Base-by-base conservation (phyloP, 805 yeast genomes). In the Yarrowia divulgata region DNA sequence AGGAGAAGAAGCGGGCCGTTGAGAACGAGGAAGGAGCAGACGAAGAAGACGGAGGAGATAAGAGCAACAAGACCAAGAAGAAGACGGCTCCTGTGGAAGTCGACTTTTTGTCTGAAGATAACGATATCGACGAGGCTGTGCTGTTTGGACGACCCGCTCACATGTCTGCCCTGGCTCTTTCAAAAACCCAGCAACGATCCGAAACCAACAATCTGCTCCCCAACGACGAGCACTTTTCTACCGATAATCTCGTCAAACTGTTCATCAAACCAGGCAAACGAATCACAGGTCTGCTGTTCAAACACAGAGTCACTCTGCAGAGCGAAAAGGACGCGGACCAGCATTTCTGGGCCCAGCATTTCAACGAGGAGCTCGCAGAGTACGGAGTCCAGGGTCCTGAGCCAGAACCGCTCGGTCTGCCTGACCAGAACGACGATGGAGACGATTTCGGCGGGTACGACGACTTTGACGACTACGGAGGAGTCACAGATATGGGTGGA, bases 211-310 rank as follows among this genome's bases (percentile, higher is more conserved):
- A 85, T 73, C 75, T 87, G 54, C 79, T 91, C 8, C 97, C 97
- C 0, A 88, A 87, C 72, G 97, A 91, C 76, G 81, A 85, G 71
- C 88, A 85, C 71, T 91, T 90, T 77, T 85, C 89, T 7, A 87
- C 97, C 0, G 85, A 85, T 63, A 84, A 86, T 69, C 82, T 94
- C 69, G 85, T 90, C 9, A 84, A 84, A 69, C 80, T 91, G 42
- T 90, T 90, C 75, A 79, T 88, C 57, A 90, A 90, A 75, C 96
- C 97, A 2, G 69, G 73, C 32, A 76, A 73, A 13, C 72, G 68
- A 18, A 66, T 73, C 45, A 63, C 68, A 1, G 70, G 70, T 3
- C 54, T 60, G 2, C 43, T 68, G 19, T 68, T 68, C 57, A 64
- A 62, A n/a, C 60, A 68, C 35, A 19, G 67, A 23, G 64, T 67